phyloP scores from a whole-genome alignment of 495 filamentous ascomycete genomes.

The Trichoderma orchidacearum region DNA sequence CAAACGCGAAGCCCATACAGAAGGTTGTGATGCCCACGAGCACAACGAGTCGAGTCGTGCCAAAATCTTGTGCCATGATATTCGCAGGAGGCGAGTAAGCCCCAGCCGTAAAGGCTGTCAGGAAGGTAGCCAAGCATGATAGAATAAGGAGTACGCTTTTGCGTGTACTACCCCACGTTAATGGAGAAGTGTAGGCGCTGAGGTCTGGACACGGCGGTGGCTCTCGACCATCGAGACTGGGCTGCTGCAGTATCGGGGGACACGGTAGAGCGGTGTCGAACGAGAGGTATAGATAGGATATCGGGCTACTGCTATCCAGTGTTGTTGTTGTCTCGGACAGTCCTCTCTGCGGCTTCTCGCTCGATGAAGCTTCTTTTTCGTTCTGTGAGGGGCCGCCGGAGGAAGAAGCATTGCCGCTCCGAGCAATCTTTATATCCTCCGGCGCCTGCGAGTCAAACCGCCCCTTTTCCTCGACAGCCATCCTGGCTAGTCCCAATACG shows the following conservation, averaged over 20 bases:
- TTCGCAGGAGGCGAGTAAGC: conserved; percentile 56
- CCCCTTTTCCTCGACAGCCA: background rate
- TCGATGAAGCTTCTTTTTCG: background rate
- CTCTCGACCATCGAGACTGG: conserved; percentile 2
- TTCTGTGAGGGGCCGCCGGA: background rate
- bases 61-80: conserved; percentile 51
- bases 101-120: conserved; percentile 74
- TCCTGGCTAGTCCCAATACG: background rate
- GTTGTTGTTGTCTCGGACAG: background rate
- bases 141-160: conserved; percentile 65
- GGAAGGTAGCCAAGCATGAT: conserved; percentile 57
- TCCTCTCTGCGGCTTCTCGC: background rate
- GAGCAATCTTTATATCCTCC: background rate
- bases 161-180: conserved; percentile 53
- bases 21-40: conserved; percentile 74
- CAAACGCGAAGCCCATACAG: conserved; percentile 67
- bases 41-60: conserved; percentile 48
- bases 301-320: conserved; percentile 15
- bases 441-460: background rate
- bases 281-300: conserved; percentile 59
- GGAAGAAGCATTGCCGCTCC: background rate
- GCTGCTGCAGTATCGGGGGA: conserved; percentile 24
- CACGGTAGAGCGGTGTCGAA: conserved; percentile 51
- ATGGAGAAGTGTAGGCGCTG: conserved; percentile 53
- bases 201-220: conserved; percentile 49